Evolutionary conservation across 495 filamentous ascomycete genomes (phyloP).

Genomic region (Talaromyces nanjingensis): DNA sequence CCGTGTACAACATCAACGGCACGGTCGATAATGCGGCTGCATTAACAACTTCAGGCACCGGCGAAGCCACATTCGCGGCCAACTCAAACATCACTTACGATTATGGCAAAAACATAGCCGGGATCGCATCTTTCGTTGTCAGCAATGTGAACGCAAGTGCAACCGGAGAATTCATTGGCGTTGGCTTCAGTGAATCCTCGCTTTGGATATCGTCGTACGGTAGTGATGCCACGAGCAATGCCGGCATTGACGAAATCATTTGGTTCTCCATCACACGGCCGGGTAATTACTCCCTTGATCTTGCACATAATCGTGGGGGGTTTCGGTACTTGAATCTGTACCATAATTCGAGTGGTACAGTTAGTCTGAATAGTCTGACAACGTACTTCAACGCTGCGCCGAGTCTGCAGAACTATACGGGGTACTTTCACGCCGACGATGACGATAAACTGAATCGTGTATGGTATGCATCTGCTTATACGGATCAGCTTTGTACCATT

Average conservation of each 20-base stretch:
- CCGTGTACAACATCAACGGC: slow-evolving; percentile 30
- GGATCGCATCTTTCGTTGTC: slow-evolving; percentile 30
- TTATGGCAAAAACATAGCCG: slow-evolving; percentile 39
- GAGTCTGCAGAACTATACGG: slow-evolving; percentile 43
- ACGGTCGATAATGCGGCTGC: slow-evolving; percentile 24
- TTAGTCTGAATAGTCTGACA: slow-evolving; percentile 13
- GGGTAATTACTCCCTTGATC: slow-evolving; percentile 24
- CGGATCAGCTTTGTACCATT: slow-evolving; percentile 50
- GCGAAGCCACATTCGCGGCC: slow-evolving; percentile 22
- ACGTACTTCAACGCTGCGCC: slow-evolving; percentile 30
- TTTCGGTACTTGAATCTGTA: slow-evolving; percentile 38
- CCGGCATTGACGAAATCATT: slow-evolving; percentile 31
- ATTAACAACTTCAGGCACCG: slow-evolving; percentile 17
- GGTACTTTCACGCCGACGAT: slow-evolving; percentile 49
- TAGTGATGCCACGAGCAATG: slow-evolving; percentile 35
- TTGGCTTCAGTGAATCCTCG: slow-evolving; percentile 37
- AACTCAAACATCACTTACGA: slow-evolving; percentile 37
- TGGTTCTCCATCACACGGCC: slow-evolving; percentile 27
- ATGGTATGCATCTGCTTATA: slow-evolving; percentile 62
- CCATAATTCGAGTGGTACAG: slow-evolving; percentile 17
- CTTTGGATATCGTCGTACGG: slow-evolving; percentile 32
- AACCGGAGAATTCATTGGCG: slow-evolving; percentile 30
- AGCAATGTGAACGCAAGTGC: slow-evolving; percentile 14
- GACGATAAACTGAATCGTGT: slow-evolving; percentile 51
- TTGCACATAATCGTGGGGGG: slow-evolving; percentile 30